A percentile compares a stretch with the other conserved stretches of the same genome.
phyloP scores from a whole-genome alignment of 163 green algal species.

The Scenedesmus sp. region DNA sequence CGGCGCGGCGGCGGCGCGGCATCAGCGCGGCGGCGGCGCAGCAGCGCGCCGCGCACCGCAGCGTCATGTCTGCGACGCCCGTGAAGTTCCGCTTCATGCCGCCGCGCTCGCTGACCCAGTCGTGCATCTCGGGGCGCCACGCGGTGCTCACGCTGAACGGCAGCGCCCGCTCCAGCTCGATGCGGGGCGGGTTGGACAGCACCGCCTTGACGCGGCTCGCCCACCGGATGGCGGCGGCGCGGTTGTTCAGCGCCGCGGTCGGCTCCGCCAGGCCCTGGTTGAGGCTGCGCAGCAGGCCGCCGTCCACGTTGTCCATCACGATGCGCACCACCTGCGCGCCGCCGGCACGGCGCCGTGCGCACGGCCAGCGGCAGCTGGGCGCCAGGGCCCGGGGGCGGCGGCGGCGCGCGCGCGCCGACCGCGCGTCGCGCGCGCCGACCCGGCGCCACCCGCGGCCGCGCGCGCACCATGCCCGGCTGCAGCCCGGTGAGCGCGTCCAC shows the following conservation, averaged over 20 bases:
- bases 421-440: no score
- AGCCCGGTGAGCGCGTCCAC: slow-evolving; percentile 10
- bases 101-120: slow-evolving; percentile 20
- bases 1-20: no score
- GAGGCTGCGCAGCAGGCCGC: slow-evolving; percentile 4
- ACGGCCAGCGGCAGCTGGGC: no score
- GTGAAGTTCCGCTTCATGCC: slow-evolving; percentile 44
- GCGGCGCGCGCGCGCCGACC: no score
- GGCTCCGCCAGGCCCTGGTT: slow-evolving; percentile 21
- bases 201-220: slow-evolving; percentile 24
- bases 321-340: slow-evolving; percentile 39
- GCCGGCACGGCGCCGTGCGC: no score
- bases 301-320: slow-evolving; percentile 41
- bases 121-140: slow-evolving; percentile 35
- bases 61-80: slow-evolving; percentile 34
- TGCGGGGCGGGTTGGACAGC: background rate
- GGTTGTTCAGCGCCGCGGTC: slow-evolving; percentile 18
- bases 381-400: no score
- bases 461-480: slow-evolving; percentile 15
- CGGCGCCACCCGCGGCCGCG: no score
- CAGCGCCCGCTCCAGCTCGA: slow-evolving; percentile 32
- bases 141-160: slow-evolving; percentile 13
- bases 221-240: slow-evolving; percentile 18
- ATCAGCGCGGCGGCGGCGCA: no score
- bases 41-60: background rate